Conservation (phyloP, 768 basidiomycete genomes). For the Termitomyces sp. region DNA sequence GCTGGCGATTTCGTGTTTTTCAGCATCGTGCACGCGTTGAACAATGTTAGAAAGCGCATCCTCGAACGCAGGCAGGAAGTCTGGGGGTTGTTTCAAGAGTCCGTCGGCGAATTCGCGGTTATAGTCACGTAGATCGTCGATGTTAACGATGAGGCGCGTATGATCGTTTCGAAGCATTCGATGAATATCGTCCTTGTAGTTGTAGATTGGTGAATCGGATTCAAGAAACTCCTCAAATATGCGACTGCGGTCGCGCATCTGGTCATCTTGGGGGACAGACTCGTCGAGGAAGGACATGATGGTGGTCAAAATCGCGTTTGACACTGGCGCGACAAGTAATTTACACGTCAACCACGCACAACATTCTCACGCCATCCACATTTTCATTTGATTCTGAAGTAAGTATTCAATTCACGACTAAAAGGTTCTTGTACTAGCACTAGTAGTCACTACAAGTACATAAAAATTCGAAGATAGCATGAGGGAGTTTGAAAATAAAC, state of each 20-base stretch:
- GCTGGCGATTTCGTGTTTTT: constrained; percentile 79
- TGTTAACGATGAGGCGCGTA: constrained; percentile 89
- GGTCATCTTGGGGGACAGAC: constrained; percentile 64
- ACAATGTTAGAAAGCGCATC: constrained; percentile 76
- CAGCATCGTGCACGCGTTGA: constrained; percentile 67
- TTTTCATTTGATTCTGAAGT: not conserved
- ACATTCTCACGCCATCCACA: constrained; percentile 13
- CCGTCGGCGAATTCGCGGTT: constrained; percentile 86
- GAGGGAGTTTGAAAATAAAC: not conserved
- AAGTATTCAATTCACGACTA: not conserved
- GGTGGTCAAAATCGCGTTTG: constrained; percentile 6
- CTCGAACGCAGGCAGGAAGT: constrained; percentile 88
- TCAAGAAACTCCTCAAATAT: constrained; percentile 83
- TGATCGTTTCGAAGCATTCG: constrained; percentile 81
- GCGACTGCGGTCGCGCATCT: constrained; percentile 71
- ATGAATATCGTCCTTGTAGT: constrained; percentile 83
- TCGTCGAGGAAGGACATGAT: constrained; percentile 53
- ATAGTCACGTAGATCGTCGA: constrained; percentile 94
- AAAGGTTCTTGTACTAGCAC: not conserved
- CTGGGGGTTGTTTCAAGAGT: constrained; percentile 83
- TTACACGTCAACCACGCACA: constrained; percentile 15
- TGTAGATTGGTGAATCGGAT: constrained; percentile 63
- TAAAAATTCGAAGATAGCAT: not conserved
- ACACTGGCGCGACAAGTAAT: not conserved
- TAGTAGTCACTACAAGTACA: not conserved